Evolutionary conservation across 2,329 filamentous ascomycete genomes (phyloP), one percentile per base, ranked within the genome.

Genomic region (Verticillium isaacii): DNA sequence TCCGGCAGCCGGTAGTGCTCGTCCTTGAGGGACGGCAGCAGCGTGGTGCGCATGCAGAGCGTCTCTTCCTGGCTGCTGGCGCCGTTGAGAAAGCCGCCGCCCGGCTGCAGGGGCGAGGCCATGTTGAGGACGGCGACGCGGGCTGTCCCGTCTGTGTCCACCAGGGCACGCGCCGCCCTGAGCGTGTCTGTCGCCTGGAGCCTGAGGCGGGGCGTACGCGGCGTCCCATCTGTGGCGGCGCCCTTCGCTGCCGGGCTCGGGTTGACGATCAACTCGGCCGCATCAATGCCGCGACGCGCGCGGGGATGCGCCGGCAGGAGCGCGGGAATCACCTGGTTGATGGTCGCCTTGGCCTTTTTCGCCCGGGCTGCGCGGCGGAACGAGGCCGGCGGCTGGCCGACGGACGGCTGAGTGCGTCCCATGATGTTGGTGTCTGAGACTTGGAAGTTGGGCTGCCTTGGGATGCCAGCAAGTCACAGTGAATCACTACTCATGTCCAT

Each of bases 51-150:
- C 66, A 82, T 78, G 67, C 86, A 89, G 2, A 89, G 77, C 29
- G 79, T 83, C 67, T 88, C 86, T 68, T 89, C 86, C 64, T 88
- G 85, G 4, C 81, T 82, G 9, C 81, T 82, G 0, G 85, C 84
- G 23, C 87, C 87, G 15, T 80, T 79, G 0, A 88, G 71, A 34
- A 89, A 81, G 0, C 86, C 87, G 8, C 86, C 86, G 14, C 87
- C 87, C 0, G 86, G 83, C 0, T 80, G 79, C 0, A 87, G 77
- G 0, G 85, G 84, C 0, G 85, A 89, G 0, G 85, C 85, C 85
- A 89, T 88, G 70, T 87, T 88, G 3, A 89, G 75, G 29, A 89
- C 75, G 4, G 79, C 83, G 1, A 85, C 77, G 41, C 80, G 73
- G 9, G 23, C 2, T 7, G 29, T 14, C 4, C 14, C 57, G 36